phyloP scores from a whole-genome alignment of 768 basidiomycete species.

The Coprinellus micaceus region DNA sequence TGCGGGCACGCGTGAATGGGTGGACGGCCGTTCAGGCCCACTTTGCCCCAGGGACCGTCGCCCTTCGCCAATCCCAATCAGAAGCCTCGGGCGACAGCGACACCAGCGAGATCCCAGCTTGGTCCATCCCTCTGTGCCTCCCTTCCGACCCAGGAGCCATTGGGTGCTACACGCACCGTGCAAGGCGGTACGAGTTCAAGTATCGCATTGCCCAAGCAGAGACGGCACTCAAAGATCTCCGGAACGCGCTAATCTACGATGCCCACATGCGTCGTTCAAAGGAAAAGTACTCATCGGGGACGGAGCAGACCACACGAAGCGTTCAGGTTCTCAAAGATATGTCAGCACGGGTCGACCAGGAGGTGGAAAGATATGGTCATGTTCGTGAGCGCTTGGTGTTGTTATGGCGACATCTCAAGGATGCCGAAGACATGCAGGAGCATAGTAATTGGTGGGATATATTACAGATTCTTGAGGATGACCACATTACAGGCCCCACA shows the following conservation, averaged over 20 bases:
- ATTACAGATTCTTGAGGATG: too few species aligned
- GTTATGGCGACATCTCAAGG: conserved; percentile 2
- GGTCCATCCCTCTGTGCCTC: conserved; percentile 14
- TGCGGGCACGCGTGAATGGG: not conserved
- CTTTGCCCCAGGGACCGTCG: not conserved
- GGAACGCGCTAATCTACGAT: conserved; percentile 23
- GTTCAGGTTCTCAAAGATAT: conserved; percentile 12
- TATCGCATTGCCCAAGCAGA: conserved; percentile 27
- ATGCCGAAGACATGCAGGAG: conserved; percentile 11
- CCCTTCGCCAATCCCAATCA: too few species aligned
- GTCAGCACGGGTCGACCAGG: conserved; percentile 13
- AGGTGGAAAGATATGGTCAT: conserved; percentile 14
- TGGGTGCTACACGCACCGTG: not conserved
- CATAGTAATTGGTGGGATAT: not conserved
- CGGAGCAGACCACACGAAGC: conserved; percentile 22
- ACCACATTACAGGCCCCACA: too few species aligned
- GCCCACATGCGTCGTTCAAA: conserved; percentile 30
- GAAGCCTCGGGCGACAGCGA: conserved; percentile 17
- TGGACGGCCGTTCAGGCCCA: not conserved
- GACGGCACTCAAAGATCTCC: conserved; percentile 24
- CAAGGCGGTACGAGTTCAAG: conserved; percentile 22
- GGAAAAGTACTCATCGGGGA: conserved; percentile 21
- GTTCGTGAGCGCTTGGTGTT: conserved; percentile 6
- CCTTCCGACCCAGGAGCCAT: conserved; percentile 13
- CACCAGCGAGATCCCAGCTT: not conserved